Conservation (phyloP, 805 yeast species). For the Candida palmyrensis region DNA sequence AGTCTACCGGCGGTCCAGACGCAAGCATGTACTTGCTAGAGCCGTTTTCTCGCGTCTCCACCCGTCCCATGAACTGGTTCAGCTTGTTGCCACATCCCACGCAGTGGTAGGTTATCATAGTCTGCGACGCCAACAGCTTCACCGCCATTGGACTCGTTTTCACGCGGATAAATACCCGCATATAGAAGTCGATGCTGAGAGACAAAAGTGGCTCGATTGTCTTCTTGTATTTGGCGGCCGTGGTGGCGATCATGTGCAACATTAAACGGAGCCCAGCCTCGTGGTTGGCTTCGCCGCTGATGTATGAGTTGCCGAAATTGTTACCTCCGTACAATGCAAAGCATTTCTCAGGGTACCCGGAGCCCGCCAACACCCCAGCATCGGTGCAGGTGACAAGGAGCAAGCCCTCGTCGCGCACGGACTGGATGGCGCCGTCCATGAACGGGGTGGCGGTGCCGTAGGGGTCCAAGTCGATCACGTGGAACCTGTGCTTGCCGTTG, state of each 20-base stretch:
- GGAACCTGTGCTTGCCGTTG: conserved; percentile 48
- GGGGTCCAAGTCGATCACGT: conserved; percentile 92
- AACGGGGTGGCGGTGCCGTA: conserved; percentile 98
- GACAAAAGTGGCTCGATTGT: conserved; percentile 82
- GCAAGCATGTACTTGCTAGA: conserved; percentile 53
- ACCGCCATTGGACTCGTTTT: conserved; percentile 75
- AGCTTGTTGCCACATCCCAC: conserved; percentile 77
- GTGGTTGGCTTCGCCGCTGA: conserved; percentile 70
- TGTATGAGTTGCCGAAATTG: conserved; percentile 57
- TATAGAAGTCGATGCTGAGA: conserved; percentile 88
- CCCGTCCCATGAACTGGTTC: conserved; percentile 72
- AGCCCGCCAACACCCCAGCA: conserved; percentile 91
- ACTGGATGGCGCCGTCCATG: conserved; percentile 84
- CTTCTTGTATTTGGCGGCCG: conserved; percentile 88
- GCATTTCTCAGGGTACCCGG: conserved; percentile 95
- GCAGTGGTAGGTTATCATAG: conserved; percentile 79
- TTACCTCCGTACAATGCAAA: conserved; percentile 93
- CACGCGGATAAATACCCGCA: conserved; percentile 78
- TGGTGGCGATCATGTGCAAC: conserved; percentile 63
- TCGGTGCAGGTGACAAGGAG: conserved; percentile 94
- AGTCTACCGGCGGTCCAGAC: conserved; percentile 56
- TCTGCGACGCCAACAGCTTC: conserved; percentile 68
- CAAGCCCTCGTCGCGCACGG: conserved; percentile 79
- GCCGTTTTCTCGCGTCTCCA: conserved; percentile 30
- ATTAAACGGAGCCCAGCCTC: conserved; percentile 90